Evolutionary conservation across 176 grass and related monocot species (phyloP), one percentile per base, ranked within the genome.

Genomic region (Carex kokanica): DNA sequence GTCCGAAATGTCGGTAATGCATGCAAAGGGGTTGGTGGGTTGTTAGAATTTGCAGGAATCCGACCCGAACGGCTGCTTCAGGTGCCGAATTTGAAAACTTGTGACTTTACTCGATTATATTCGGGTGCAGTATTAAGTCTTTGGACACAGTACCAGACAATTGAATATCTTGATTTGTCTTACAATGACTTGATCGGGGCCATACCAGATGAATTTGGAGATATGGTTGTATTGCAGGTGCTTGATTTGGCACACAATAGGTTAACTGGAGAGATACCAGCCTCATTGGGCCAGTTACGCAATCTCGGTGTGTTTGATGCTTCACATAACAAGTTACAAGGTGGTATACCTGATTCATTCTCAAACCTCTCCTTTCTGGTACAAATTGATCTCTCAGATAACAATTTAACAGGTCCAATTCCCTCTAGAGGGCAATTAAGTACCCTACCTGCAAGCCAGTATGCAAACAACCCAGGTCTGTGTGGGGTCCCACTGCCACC

Each of bases 361-460:
- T 91, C 95, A 32, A 98, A 98, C 77, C 95, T 98, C 60, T 98
- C 95, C 10, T 98, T 98, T 88, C 85, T 98, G 36, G 95, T 98
- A 12, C 95, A 98, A 83, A 93, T 98, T 47, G 95, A 94, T 85
- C 78, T 98, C 63, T 98, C 92, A 0, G 92, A 93, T 41, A 94
- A 98, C 86, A 79, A 98, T 61, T 80, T 94, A 81, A 87, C 87
- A 2, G 95, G 95, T 0, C 92, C 86, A 72, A 98, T 98, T 54
- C 95, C 95, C 20, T 91, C 91, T 74, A 83, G 82, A 29, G 95
- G 95, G 27, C 95, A 98, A 83, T 91, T 98, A 24, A 94, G 90
- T 88, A 98, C 95, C 61, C 86, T 94, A n/a, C 95, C 95, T 2
- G 90, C 92, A 5, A 93, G 84, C 72, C 95, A 98, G 83, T 98